Percentiles rank a stretch among this genome's conserved stretches.
Evolutionary conservation across 169 alveolate genomes (phyloP).

Genomic region (Babesia gibsoni): DNA sequence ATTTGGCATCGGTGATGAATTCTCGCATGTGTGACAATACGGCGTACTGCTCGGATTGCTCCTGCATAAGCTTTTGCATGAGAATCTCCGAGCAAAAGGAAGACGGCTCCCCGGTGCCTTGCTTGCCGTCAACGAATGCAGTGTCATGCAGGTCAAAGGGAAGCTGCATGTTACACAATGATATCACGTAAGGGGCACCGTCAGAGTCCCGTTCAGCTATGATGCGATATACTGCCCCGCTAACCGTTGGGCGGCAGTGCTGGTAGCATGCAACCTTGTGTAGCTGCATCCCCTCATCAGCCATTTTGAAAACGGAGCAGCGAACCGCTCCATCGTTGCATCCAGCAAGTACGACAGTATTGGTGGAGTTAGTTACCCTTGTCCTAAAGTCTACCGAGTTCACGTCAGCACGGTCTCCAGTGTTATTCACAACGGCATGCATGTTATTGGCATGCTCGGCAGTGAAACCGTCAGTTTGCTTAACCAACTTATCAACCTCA

Average conservation of each 20-base stretch:
- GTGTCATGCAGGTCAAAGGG: background rate
- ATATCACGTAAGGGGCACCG: conserved; percentile 33
- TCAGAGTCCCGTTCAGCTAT: background rate
- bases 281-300: background rate
- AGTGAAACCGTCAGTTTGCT: background rate
- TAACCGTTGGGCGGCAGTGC: conserved; percentile 26
- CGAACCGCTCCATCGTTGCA: conserved; percentile 53
- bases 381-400: conserved; percentile 24
- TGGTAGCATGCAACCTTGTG: conserved; percentile 43
- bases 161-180: conserved; percentile 43
- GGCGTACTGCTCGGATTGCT: conserved; percentile 19
- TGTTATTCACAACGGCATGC: background rate
- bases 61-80: conserved; percentile 44
- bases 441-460: background rate
- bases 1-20: conserved; percentile 13
- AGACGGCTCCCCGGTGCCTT: conserved; percentile 19
- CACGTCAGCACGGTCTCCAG: conserved; percentile 12
- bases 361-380: conserved; percentile 3
- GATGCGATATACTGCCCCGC: conserved; percentile 19
- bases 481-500: background rate
- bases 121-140: background rate
- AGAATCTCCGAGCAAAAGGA: conserved; percentile 19
- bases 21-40: conserved; percentile 39
- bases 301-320: conserved; percentile 22
- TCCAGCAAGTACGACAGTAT: conserved; percentile 34